Evolutionary conservation across 352 stramenopile genomes (phyloP), one percentile per base, ranked within the genome.

Genomic region (Phytopythium helicoides): DNA sequence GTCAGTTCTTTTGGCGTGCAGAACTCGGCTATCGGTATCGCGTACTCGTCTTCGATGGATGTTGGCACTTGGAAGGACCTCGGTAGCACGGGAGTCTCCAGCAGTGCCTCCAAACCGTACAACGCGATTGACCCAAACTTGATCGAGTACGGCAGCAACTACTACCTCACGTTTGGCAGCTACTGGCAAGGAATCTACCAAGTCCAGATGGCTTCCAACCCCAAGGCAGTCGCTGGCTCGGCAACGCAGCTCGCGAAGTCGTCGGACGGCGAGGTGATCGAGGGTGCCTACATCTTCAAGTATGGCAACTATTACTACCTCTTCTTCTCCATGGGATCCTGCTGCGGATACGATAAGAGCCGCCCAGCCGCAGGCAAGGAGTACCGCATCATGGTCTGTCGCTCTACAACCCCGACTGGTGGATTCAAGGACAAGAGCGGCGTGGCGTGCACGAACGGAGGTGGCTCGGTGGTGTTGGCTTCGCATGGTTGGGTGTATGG

Each of bases 41-140:
- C 73, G 1, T 64, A 47, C 5, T 83, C 72, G 1, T 66, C 59
- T 26, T 80, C 69, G 6, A 78, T 80, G 68, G 66, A 80, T 39
- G 38, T 60, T 0, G 69, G 66, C 1, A 67, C 68, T 11, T 81
- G 68, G 71, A 57, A 34, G 8, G 68, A 81, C 33, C 36, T 47
- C 1, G 68, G 71, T 5, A 68, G 63, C 11, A 62, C 63, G 1
- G 72, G 69, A 15, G 39, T 80, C 23, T 46, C 49, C 21, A 83
- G 69, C 44, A 52, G 60, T 21, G 36, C 50, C 12, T 62, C 58
- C 23, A 80, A 72, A 40, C 44, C 56, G 14, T 83, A 80, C 72
- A 83, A 83, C 53, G 72, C 66, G 14, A 83, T 83, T 52, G 72
- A 82, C 52, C 59, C 68, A 21, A 79, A 78, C 44, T 37, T 82